Evolutionary conservation across 2,329 filamentous ascomycete genomes (phyloP).

Genomic region (Apiospora marii): DNA sequence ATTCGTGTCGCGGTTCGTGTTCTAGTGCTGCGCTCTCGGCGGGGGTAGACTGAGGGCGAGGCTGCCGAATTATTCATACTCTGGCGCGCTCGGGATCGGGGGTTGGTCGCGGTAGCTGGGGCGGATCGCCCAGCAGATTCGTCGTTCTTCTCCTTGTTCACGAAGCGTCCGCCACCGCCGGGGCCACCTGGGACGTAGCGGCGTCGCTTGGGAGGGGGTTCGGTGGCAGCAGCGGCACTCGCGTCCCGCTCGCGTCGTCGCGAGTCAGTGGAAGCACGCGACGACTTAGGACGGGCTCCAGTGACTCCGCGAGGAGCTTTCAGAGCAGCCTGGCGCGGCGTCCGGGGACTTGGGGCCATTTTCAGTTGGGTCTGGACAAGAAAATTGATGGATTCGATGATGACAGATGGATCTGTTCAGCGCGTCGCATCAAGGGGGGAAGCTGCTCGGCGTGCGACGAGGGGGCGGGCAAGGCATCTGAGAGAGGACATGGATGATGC

Average conservation of each 20-base stretch:
- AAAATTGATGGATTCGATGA: constrained; percentile 30
- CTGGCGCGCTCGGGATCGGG: constrained; percentile 57
- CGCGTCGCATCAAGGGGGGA: constrained; percentile 44
- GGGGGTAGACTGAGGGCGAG: constrained; percentile 56
- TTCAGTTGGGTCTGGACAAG: constrained; percentile 22
- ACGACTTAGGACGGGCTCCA: constrained; percentile 29
- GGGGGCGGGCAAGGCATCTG: constrained; percentile 44
- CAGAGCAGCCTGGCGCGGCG: constrained; percentile 38
- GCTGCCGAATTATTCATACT: constrained; percentile 56
- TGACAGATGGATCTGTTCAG: constrained; percentile 38
- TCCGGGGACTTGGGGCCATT: constrained; percentile 45
- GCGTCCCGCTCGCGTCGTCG: constrained; percentile 44
- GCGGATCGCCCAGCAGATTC: constrained; percentile 54
- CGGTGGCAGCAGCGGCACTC: constrained; percentile 51
- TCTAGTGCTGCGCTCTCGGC: constrained; percentile 65
- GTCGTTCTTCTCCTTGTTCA: constrained; percentile 74
- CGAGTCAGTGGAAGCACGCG: constrained; percentile 30
- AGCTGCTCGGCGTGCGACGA: constrained; percentile 39
- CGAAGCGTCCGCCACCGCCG: constrained; percentile 84
- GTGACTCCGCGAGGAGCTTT: constrained; percentile 34
- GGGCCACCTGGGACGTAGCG: constrained; percentile 87
- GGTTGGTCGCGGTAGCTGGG: constrained; percentile 54
- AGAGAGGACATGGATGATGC: constrained; percentile 29
- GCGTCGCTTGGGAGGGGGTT: constrained; percentile 74
- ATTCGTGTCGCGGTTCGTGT: constrained; percentile 60